Conservation (phyloP, 106 monocot genomes). For the Iris macrosiphon region DNA sequence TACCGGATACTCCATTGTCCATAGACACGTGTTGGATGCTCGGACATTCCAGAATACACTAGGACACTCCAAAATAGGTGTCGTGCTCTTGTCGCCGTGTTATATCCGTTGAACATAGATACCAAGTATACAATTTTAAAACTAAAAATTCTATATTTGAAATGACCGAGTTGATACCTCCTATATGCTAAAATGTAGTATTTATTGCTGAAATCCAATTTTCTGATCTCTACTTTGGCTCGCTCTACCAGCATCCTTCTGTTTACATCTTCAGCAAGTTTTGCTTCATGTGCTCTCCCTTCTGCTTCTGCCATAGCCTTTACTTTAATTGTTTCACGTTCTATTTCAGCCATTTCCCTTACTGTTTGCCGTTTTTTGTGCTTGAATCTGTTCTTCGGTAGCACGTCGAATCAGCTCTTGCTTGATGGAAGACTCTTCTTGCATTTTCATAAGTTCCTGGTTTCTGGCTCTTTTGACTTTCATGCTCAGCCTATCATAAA, state of each 20-base stretch:
- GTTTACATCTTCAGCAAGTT: constrained; percentile 65
- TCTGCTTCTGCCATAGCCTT: constrained; percentile 66
- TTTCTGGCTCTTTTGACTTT: constrained; percentile 72
- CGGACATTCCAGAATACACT: too few relatives aligned
- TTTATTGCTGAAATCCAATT: constrained; percentile 86
- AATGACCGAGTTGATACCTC: too few relatives aligned
- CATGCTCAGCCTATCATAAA: constrained; percentile 52
- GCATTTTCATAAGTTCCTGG: constrained; percentile 82
- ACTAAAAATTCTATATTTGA: too few relatives aligned
- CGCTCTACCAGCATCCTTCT: constrained; percentile 53
- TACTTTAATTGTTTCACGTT: constrained; percentile 51
- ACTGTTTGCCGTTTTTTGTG: constrained; percentile 56
- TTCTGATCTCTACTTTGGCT: constrained; percentile 71
- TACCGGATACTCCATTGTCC: too few relatives aligned
- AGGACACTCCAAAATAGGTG: too few relatives aligned
- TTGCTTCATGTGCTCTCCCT: constrained; percentile 59
- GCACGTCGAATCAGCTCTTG: constrained; percentile 59
- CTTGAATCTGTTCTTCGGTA: constrained; percentile 80
- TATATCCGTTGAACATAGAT: too few relatives aligned
- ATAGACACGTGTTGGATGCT: too few relatives aligned
- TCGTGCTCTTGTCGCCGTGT: too few relatives aligned
- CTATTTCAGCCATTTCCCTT: constrained; percentile 55
- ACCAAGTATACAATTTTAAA: too few relatives aligned
- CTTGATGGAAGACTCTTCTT: constrained; percentile 70
- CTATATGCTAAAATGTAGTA: constrained; percentile 74